phyloP scores from a whole-genome alignment of 305 asterid species.

The Fraxinus albicans region DNA sequence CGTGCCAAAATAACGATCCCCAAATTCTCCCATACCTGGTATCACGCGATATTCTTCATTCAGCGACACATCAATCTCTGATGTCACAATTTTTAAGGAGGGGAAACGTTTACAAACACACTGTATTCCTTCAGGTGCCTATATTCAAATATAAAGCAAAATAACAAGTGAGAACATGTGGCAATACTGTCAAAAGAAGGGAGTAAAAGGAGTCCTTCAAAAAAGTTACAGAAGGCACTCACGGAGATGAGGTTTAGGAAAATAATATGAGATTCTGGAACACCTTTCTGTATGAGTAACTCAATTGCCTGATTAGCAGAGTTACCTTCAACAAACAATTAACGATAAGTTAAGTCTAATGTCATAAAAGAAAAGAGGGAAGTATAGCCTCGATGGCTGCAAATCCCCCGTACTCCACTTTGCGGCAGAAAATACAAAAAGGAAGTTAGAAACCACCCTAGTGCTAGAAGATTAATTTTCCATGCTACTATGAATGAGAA shows the following conservation, averaged over 20 bases:
- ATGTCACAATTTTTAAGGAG: conserved; percentile 78
- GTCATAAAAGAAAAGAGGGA: not conserved
- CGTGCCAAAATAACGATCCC: conserved; percentile 96
- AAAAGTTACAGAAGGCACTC: conserved; percentile 30
- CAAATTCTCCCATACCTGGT: conserved; percentile 96
- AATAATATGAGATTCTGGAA: conserved; percentile 93
- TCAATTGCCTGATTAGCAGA: conserved; percentile 99
- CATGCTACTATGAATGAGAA: not conserved
- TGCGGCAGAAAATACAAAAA: not conserved
- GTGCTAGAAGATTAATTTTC: not conserved
- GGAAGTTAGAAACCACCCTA: not conserved
- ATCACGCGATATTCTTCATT: conserved; percentile 84
- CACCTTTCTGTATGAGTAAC: conserved; percentile 90
- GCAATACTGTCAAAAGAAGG: not conserved
- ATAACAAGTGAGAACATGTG: not conserved
- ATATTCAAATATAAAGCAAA: not conserved
- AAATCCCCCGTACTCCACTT: not conserved
- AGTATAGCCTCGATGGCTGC: not conserved
- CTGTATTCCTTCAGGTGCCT: conserved; percentile 97
- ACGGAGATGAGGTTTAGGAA: conserved; percentile 96
- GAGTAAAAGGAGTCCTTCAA: not conserved
- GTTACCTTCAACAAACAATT: conserved; percentile 56
- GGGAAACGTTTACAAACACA: conserved; percentile 91
- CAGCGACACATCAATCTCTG: conserved; percentile 81
- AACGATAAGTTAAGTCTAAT: not conserved